Evolutionary conservation across 2,329 filamentous ascomycete species (phyloP).

Genomic region (Penicillium sumatraense): DNA sequence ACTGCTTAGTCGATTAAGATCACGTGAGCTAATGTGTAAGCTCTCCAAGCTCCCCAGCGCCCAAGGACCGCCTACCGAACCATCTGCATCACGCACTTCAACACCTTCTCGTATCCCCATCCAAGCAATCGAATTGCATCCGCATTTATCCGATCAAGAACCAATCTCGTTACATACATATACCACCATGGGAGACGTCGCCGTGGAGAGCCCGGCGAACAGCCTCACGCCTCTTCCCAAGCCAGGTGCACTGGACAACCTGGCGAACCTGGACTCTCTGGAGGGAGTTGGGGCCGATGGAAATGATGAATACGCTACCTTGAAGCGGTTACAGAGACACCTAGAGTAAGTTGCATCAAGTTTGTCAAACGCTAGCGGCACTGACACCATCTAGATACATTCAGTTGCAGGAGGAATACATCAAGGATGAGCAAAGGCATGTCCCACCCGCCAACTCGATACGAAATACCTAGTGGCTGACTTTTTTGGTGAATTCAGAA

Average conservation of each 20-base stretch:
- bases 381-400: constrained; percentile 68
- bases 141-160: background rate
- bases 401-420: constrained; percentile 98
- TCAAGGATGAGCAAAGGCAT: constrained; percentile 98
- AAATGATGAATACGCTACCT: constrained; percentile 88
- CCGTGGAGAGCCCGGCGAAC: constrained; percentile 80
- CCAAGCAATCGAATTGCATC: background rate
- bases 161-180: background rate
- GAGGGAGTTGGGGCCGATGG: constrained; percentile 81
- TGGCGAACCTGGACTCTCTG: constrained; percentile 87
- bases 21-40: constrained; percentile 11
- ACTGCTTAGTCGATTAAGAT: background rate
- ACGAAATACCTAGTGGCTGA: constrained; percentile 11
- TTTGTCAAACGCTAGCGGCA: background rate
- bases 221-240: constrained; percentile 79
- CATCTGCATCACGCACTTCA: constrained; percentile 13
- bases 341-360: constrained; percentile 71
- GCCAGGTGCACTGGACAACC: constrained; percentile 72
- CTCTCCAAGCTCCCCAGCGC: constrained; percentile 22
- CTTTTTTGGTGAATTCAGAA: constrained; percentile 57
- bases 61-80: constrained; percentile 18
- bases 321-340: constrained; percentile 97
- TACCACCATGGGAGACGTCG: constrained; percentile 77
- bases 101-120: constrained; percentile 10
- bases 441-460: constrained; percentile 9